These are phyloP conservation scores for Cutaneotrichosporon sp. DNA, from an alignment of 1,284 basidiomycete genomes.

Conservation along the genomic window DNA sequence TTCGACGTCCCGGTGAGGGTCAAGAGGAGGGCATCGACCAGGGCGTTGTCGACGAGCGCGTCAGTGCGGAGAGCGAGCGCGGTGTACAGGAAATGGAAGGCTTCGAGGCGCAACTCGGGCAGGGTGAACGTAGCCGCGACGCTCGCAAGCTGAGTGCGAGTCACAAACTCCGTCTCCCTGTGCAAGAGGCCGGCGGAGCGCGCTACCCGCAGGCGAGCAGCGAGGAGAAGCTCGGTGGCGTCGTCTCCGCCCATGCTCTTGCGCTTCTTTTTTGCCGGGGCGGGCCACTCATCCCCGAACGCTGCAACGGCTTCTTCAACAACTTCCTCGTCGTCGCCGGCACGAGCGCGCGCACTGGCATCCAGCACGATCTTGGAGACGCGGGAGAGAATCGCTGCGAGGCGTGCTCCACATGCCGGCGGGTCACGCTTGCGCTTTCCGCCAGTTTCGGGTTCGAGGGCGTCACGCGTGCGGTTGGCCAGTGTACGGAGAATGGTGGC, in stretches of 20 bases:
- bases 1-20: slow-evolving; percentile 8
- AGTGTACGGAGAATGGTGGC: slow-evolving; percentile 21
- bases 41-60: slow-evolving; percentile 11
- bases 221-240: slow-evolving; percentile 15
- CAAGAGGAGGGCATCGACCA: slow-evolving; percentile 19
- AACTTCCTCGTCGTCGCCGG: slow-evolving; percentile 21
- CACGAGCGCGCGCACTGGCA: slow-evolving; percentile 20
- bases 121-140: background rate
- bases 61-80: slow-evolving; percentile 12
- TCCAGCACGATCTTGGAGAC: slow-evolving; percentile 20
- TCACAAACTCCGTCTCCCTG: slow-evolving; percentile 6
- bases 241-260: slow-evolving; percentile 11
- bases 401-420: slow-evolving; percentile 8
- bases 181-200: slow-evolving; percentile 15
- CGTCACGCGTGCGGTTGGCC: slow-evolving; percentile 1
- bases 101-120: slow-evolving; percentile 21
- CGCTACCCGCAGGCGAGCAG: slow-evolving; percentile 21
- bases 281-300: slow-evolving; percentile 15
- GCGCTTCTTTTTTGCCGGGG: slow-evolving; percentile 20
- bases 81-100: slow-evolving; percentile 23
- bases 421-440: slow-evolving; percentile 22
- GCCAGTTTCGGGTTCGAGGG: slow-evolving; percentile 1
- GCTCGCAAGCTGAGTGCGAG: background rate
- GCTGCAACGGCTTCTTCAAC: slow-evolving; percentile 17
- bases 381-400: slow-evolving; percentile 19